Conservation (phyloP, 2,329 filamentous ascomycete species). For the Herpotrichia juniperi region DNA sequence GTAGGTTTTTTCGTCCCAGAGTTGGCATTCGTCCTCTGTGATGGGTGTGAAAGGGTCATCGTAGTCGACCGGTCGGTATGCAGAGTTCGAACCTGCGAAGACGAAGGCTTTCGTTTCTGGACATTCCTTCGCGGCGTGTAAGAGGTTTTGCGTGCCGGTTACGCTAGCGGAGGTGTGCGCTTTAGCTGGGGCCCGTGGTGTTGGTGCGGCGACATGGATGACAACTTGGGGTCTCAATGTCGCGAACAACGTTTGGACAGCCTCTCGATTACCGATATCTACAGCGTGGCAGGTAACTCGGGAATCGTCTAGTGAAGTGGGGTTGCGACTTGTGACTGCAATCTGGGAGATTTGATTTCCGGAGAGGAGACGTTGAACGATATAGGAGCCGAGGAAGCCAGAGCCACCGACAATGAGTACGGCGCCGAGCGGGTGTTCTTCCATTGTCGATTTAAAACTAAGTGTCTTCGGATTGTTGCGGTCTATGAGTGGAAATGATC, state of each 20-base stretch:
- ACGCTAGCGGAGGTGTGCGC: constrained; percentile 52
- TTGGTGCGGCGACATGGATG: constrained; percentile 53
- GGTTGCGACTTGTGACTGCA: constrained; percentile 49
- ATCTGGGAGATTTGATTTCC: constrained; percentile 43
- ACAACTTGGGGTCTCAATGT: constrained; percentile 45
- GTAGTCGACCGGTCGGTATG: constrained; percentile 8
- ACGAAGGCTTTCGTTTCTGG: constrained; percentile 52
- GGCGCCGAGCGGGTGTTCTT: constrained; percentile 9
- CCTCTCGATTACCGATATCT: constrained; percentile 48
- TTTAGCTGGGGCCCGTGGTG: constrained; percentile 30
- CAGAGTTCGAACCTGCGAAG: constrained; percentile 42
- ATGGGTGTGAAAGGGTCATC: constrained; percentile 5
- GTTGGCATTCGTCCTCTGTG: constrained; percentile 16
- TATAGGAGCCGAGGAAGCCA: constrained; percentile 55
- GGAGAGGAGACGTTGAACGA: constrained; percentile 49
- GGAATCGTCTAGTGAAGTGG: constrained; percentile 29
- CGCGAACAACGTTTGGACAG: constrained; percentile 45
- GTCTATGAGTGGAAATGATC: no score
- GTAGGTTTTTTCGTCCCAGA: constrained; percentile 12
- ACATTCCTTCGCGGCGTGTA: constrained; percentile 44
- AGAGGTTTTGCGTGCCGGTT: constrained; percentile 50
- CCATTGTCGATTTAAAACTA: no score
- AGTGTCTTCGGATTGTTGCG: no score
- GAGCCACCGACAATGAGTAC: constrained; percentile 53
- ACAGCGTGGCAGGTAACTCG: constrained; percentile 49